Evolutionary conservation across 257 asterid species (phyloP), one percentile per base, ranked within the genome.

Genomic region (Lycium barbarum): DNA sequence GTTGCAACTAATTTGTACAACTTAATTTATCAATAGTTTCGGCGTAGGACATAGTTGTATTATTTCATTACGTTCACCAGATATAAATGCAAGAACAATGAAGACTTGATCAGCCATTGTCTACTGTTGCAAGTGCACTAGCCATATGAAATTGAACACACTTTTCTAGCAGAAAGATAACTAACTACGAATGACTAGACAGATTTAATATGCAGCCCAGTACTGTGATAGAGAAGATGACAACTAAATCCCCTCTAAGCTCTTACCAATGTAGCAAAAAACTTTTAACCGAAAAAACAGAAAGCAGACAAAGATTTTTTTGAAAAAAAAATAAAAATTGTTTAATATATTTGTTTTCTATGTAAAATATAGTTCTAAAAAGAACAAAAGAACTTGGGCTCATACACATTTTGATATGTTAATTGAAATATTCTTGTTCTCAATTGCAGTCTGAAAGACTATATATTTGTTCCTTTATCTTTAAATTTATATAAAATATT

Each of bases 1-100:
- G 20, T 70, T 6, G 81, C 62, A 47, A 74, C 81, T 51, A 74
- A 74, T 49, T 66, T 51, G 6, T 22, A 11, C 81, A 47, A 70
- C 33, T 26, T 40, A 18, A 36, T 9, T 40, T 43, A 66, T 66
- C 45, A 13, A 13, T 67, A 14, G 49, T 35, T 67, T 35, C 81
- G 26, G 14, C 3, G 62, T 49, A 22, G 22, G 4, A 22, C 8
- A 0, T 47, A 38, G 14, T 51, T 76, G 22, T 51, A 51, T 49
- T 9, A 49, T 76, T 9, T 26, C 43, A 49, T 7, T 74, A 74
- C 59, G 20, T 74, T 8, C 81, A 76, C 81, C 18, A 49, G 1
- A 76, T 22, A 74, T 9, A 49, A 76, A 76, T 49, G 43, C 45
- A 76, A 22, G 18, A 51, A 13, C 20, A 76, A 26, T 51, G 8